Evolutionary conservation across 2,329 filamentous ascomycete genomes (phyloP).

Genomic region (Arthrobotrys iridis): DNA sequence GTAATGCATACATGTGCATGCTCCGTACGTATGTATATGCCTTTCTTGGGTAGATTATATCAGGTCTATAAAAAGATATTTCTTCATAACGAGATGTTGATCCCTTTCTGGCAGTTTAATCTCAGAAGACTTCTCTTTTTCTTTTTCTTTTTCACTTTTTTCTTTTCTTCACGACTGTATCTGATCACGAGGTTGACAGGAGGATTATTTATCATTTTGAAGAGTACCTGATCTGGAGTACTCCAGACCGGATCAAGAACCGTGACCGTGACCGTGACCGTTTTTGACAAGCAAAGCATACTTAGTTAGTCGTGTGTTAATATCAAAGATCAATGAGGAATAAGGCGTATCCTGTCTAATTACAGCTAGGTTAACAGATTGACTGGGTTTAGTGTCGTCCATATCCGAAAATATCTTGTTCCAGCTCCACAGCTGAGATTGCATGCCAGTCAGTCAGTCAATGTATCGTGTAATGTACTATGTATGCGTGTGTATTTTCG

Average conservation of each 20-base stretch:
- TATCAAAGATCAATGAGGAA: background rate
- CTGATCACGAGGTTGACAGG: background rate
- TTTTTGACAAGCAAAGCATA: background rate
- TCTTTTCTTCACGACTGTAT: background rate
- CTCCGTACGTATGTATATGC: no score
- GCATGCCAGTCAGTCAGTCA: background rate
- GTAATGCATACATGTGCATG: no score
- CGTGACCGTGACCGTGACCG: no score
- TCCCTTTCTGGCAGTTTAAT: background rate
- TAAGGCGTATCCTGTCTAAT: background rate
- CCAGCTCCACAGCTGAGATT: slow-evolving; percentile 35
- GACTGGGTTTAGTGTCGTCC: background rate
- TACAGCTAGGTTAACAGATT: background rate
- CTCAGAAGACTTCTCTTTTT: background rate
- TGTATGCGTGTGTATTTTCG: no score
- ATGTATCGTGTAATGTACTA: no score
- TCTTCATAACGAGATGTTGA: background rate
- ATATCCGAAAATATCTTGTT: slow-evolving; percentile 36
- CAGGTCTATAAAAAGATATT: slow-evolving; percentile 13
- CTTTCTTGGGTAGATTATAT: no score
- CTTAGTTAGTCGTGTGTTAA: background rate
- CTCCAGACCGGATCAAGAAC: no score
- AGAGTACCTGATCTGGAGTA: no score
- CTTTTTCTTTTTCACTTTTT: no score
- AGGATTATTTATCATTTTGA: background rate